Base-by-base conservation (phyloP, 108 stramenopile species). In the Pseudonitzschia delicatissima region DNA sequence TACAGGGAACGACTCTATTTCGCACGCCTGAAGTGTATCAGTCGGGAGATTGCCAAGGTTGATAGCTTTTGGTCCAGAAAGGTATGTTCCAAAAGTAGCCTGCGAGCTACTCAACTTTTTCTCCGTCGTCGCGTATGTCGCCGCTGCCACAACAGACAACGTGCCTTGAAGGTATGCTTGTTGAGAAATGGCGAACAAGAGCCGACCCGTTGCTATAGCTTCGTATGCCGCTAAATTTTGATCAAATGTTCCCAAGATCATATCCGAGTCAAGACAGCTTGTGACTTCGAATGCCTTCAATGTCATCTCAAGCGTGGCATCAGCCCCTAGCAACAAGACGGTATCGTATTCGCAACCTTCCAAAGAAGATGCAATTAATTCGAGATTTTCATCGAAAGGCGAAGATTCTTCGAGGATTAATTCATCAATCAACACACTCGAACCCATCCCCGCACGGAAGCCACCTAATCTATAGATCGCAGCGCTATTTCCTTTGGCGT, bases 1-100 rank as follows among this genome's bases (percentile, higher is more conserved):
- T 6, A 77, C 65, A 17, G 76, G 76, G 52, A 77, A 77, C 3
- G 66, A 50, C 21, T 53, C 47, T 18, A 23, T 21, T n/a, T 55
- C 47, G 47, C 76, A 77, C 15, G 45, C 59, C 20, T 39, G 48
- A 15, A 64, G 17, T 2, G 74, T 64, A 58, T 76, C 74, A 7
- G 69, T 33, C 4, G 68, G 74, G 9, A 69, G 62, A 48, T 69
- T 69, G 12, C 49, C 63, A 4, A 29, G 3, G 11, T 47, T 40
- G 36, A 69, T 77, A 32, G 66, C 18, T 9, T n/a, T 58, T 7
- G 68, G 69, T 12, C 76, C 69, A 21, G 48, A 28, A 32, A 51
- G 37, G 27, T 66, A 71, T 42, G 40, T 42, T 15, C 40, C 40
- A 15, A 15, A 45, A 26, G 29, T 27, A n/a, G 17, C 29, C 57